Base-by-base conservation (phyloP, 192 early-diverging fungal species). In the Chytriomyces hyalinus region DNA sequence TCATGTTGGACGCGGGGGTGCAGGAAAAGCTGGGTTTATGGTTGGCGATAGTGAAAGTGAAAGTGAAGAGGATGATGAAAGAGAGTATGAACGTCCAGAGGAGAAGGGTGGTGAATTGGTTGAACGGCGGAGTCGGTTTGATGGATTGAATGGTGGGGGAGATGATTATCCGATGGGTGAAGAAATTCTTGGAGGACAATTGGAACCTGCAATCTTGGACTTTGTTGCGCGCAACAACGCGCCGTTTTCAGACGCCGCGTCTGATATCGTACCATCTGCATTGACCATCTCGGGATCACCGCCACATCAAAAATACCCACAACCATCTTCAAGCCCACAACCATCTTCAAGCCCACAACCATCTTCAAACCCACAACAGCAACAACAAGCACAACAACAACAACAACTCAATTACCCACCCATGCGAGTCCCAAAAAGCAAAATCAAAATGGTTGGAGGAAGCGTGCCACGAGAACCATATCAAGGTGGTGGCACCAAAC, bases 11-110 rank as follows among this genome's bases (percentile, higher is more conserved):
- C 36, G 63, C 15, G 57, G 22, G 22, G 57, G 22, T 60, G 26
- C 63, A n/a, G 53, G 53, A 20, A 13, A 20, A 57, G 20, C 20
- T 65, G 63, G 63, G 20, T 65, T 65, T 26, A 15, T 65, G 63
- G 4, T 65, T 22, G 63, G 63, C 24, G 63, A 65, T 26, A 43
- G 36, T 28, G 63, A 57, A 3, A 57, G 53, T 20, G 61, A 64
- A 11, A 59, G 46, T 64, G 73, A 74, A 0, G 73, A 64, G 17
- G 73, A 69, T 13, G 0, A 1, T 61, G 70, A 74, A 1, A 61
- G 61, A 46, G 26, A 17, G 47, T 11, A 10, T 72, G 13, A 20
- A 50, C 67, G 43, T 11, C 67, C 4, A 48, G 67, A 15, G 15
- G 9, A 9, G 2, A 1, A 20, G 3, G 46, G 28, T 24, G 10